phyloP scores from a whole-genome alignment of 768 basidiomycete genomes.

The Tricholoma bakamatsutake region DNA sequence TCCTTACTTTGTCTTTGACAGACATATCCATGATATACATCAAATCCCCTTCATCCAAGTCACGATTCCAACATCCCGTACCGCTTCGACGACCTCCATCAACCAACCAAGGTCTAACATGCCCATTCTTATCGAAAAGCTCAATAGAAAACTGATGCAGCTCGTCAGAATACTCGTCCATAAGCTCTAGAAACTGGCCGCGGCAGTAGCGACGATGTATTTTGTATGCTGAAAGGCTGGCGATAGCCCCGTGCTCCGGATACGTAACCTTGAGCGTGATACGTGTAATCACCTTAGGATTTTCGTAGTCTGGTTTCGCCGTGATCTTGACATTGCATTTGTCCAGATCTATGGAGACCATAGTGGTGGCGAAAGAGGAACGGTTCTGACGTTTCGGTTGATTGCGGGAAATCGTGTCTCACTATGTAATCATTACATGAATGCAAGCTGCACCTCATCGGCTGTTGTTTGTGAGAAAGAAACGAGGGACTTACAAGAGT shows the following conservation, averaged over 20 bases:
- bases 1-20: slow-evolving; percentile 19
- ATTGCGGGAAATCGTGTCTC: neutral
- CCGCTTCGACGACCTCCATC: slow-evolving; percentile 24
- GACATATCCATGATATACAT: slow-evolving; percentile 22
- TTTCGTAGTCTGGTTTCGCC: slow-evolving; percentile 2
- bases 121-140: slow-evolving; percentile 24
- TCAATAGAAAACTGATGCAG: slow-evolving; percentile 22
- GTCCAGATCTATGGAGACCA: neutral
- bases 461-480: too few species aligned
- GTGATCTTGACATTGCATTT: neutral
- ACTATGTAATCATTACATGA: neutral
- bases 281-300: slow-evolving; percentile 2
- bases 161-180: slow-evolving; percentile 27
- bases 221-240: slow-evolving; percentile 7
- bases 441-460: neutral
- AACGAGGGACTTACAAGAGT: too few species aligned
- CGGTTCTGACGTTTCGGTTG: neutral
- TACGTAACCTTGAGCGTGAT: slow-evolving; percentile 6
- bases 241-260: slow-evolving; percentile 7
- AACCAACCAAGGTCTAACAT: slow-evolving; percentile 17
- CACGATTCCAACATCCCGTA: slow-evolving; percentile 25
- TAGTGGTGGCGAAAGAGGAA: neutral
- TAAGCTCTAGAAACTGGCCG: slow-evolving; percentile 14
- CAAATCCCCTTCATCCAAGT: slow-evolving; percentile 21
- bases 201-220: slow-evolving; percentile 5